Conservation (phyloP, 495 filamentous ascomycete genomes). For the Daldinia vernicosa region DNA sequence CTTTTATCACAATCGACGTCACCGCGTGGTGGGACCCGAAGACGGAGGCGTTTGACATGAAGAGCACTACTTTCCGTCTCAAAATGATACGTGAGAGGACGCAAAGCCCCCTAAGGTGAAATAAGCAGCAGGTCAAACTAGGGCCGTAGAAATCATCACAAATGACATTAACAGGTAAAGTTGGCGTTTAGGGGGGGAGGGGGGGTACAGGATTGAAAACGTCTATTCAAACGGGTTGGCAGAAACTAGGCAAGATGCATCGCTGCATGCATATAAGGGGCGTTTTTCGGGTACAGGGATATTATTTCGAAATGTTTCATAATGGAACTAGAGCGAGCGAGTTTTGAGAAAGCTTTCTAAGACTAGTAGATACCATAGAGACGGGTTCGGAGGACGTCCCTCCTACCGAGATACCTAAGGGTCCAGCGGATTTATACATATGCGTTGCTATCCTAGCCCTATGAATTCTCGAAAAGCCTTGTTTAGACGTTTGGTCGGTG, state of each 20-base stretch:
- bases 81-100: slow-evolving; percentile 17
- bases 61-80: slow-evolving; percentile 8
- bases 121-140: not conserved
- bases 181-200: slow-evolving; percentile 19
- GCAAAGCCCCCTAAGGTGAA: slow-evolving; percentile 9
- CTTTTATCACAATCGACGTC: slow-evolving; percentile 44
- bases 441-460: not conserved
- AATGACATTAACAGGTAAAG: slow-evolving; percentile 5
- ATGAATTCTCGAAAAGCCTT: not conserved
- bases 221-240: slow-evolving; percentile 16
- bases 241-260: slow-evolving; percentile 20
- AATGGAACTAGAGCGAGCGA: slow-evolving; percentile 26
- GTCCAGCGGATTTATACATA: slow-evolving; percentile 7
- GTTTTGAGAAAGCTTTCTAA: slow-evolving; percentile 10
- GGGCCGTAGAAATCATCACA: not conserved
- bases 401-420: slow-evolving; percentile 6
- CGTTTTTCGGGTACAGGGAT: slow-evolving; percentile 24
- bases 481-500: not conserved
- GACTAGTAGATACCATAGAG: slow-evolving; percentile 33
- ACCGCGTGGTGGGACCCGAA: slow-evolving; percentile 43
- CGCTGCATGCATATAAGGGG: slow-evolving; percentile 27
- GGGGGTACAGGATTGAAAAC: slow-evolving; percentile 17
- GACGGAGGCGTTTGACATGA: slow-evolving; percentile 36
- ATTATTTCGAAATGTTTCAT: slow-evolving; percentile 2
- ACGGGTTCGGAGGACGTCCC: not conserved